A percentile compares a stretch with the other conserved stretches of the same genome.
Evolutionary conservation across 2,329 filamentous ascomycete species (phyloP).

Genomic region (Whalleya microplaca): DNA sequence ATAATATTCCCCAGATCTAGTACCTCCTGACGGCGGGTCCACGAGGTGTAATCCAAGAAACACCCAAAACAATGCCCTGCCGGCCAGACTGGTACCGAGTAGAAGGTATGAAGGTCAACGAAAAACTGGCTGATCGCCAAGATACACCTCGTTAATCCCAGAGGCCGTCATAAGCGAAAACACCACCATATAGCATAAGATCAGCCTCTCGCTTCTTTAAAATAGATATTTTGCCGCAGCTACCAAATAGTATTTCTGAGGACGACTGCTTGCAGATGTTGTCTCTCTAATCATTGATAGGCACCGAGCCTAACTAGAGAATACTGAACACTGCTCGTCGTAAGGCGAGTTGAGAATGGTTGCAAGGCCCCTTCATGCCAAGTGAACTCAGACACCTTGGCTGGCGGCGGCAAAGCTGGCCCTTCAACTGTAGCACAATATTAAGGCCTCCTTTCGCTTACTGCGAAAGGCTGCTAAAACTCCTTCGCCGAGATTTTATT

Average conservation of each 20-base stretch:
- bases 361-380: background rate
- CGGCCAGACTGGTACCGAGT: no score
- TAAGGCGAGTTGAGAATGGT: background rate
- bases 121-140: background rate
- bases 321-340: background rate
- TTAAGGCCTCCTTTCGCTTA: background rate
- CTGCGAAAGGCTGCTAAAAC: background rate
- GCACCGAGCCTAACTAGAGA: background rate
- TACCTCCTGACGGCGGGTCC: no score
- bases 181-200: no score
- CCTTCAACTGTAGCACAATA: background rate
- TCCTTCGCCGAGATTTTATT: background rate
- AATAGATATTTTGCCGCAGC: no score
- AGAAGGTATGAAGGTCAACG: no score
- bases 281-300: background rate
- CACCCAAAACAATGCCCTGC: no score
- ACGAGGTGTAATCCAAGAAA: no score
- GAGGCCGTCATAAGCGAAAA: no score
- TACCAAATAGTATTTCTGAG: no score
- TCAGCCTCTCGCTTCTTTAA: no score
- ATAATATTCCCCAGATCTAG: no score
- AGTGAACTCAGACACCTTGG: background rate
- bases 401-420: background rate
- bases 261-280: no score
- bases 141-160: background rate